These are phyloP conservation scores for Yarrowia sp. DNA, from an alignment of 805 yeast species.

Conservation along the genomic window DNA sequence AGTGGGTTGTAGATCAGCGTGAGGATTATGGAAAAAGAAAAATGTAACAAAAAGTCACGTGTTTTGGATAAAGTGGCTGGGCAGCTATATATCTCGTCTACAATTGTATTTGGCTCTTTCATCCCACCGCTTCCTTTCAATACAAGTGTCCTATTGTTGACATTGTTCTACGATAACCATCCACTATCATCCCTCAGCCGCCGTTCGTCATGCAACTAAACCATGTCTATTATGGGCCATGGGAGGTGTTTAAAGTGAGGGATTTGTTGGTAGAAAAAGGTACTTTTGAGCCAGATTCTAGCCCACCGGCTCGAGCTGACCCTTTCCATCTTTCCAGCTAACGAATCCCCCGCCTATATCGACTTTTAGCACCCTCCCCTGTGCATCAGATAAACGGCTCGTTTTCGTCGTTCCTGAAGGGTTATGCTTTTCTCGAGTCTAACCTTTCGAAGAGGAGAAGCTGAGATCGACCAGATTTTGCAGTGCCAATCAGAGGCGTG, in stretches of 20 bases:
- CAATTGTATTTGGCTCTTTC: too few species aligned
- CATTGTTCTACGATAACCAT: slow-evolving; percentile 2
- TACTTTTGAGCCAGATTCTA: too few species aligned
- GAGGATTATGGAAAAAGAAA: neutral
- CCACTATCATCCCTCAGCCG: neutral
- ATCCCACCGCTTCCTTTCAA: too few species aligned
- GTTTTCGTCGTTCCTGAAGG: slow-evolving; percentile 19
- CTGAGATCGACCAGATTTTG: slow-evolving; percentile 1
- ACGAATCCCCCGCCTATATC: neutral
- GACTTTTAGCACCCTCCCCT: neutral
- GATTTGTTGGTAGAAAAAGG: too few species aligned
- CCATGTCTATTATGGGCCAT: neutral
- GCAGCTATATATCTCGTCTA: too few species aligned
- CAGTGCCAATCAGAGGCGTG: neutral
- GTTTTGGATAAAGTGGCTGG: neutral
- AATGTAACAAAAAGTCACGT: neutral
- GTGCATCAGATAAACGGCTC: slow-evolving; percentile 20
- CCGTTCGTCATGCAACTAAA: neutral
- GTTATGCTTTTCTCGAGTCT: neutral
- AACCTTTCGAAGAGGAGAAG: neutral
- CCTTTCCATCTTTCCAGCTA: too few species aligned
- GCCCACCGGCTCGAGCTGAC: too few species aligned
- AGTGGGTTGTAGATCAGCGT: neutral
- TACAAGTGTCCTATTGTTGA: neutral
- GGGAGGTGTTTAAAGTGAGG: too few species aligned